A percentile compares a stretch with the other conserved stretches of the same genome.
Conservation (phyloP, 129 eudicot genomes). For the Ambrosia artemisiifolia region DNA sequence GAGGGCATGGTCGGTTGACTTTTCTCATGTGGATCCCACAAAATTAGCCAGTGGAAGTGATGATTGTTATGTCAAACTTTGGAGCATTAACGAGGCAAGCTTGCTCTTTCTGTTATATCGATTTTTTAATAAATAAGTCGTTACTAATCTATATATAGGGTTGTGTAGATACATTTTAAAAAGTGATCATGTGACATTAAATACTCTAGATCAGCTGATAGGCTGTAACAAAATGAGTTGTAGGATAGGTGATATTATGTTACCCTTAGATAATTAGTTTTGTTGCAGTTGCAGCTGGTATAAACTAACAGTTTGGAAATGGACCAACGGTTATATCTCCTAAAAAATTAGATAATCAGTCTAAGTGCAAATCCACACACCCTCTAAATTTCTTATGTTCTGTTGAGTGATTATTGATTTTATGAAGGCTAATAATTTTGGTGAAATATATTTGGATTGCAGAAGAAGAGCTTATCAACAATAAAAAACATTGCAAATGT, state of each 20-base stretch:
- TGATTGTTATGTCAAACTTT: constrained; percentile 78
- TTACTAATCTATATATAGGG: not conserved
- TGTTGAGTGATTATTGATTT: not conserved
- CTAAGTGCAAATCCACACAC: not conserved
- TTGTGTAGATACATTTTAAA: not conserved
- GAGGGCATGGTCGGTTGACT: constrained; percentile 98
- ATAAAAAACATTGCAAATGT: constrained; percentile 78
- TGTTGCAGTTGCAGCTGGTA: too few relatives aligned
- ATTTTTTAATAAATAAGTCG: not conserved
- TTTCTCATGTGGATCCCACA: constrained; percentile 77
- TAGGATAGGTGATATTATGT: not conserved
- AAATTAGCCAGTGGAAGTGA: constrained; percentile 94
- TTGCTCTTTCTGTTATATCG: not conserved
- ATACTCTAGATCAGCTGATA: not conserved
- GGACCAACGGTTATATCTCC: too few relatives aligned
- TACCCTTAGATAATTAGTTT: not conserved
- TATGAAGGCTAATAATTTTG: not conserved
- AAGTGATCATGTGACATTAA: not conserved
- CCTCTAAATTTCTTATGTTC: not conserved
- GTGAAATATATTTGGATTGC: constrained; percentile 32
- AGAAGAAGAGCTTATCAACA: constrained; percentile 71
- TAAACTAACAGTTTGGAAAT: too few relatives aligned
- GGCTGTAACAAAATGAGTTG: not conserved
- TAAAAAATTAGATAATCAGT: not conserved
- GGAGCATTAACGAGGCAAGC: constrained; percentile 82